phyloP scores from a whole-genome alignment of 352 stramenopile species.

The Phytophthora cactorum region DNA sequence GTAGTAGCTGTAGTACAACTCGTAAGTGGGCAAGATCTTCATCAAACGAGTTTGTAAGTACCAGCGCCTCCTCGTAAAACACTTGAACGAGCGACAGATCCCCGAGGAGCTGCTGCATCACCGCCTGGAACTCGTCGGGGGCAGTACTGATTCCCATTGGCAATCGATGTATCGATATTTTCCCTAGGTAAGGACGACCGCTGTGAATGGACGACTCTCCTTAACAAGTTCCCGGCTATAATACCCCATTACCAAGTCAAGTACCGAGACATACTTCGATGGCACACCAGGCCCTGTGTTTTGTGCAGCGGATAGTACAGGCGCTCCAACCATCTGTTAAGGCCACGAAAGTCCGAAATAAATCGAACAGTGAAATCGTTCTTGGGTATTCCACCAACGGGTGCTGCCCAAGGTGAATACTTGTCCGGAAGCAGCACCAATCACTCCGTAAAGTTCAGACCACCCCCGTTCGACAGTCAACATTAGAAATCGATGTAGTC shows the following conservation, averaged over 20 bases:
- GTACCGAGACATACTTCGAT: background rate
- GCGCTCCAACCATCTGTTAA: no score
- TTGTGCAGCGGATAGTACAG: no score
- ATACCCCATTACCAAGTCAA: background rate
- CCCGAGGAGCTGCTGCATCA: slow-evolving; percentile 5
- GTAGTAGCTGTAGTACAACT: background rate
- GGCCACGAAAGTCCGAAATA: no score
- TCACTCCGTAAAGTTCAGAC: no score
- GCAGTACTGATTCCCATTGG: slow-evolving; percentile 15
- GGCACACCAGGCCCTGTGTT: no score
- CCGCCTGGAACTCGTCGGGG: slow-evolving; percentile 17
- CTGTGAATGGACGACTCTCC: slow-evolving; percentile 6
- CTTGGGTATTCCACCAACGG: no score
- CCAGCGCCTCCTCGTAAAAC: slow-evolving; percentile 9
- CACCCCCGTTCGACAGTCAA: no score
- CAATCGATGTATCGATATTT: slow-evolving; percentile 13
- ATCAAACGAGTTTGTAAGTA: slow-evolving; percentile 1
- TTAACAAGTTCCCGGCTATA: background rate
- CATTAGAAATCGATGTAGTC: no score
- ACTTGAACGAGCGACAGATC: background rate
- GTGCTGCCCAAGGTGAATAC: no score
- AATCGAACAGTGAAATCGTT: no score
- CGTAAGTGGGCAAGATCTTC: slow-evolving; percentile 3
- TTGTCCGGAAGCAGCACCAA: no score
- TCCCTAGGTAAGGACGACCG: slow-evolving; percentile 1